Evolutionary conservation across 345 rosid species (phyloP).

Genomic region (Eucalyptus cloeziana): DNA sequence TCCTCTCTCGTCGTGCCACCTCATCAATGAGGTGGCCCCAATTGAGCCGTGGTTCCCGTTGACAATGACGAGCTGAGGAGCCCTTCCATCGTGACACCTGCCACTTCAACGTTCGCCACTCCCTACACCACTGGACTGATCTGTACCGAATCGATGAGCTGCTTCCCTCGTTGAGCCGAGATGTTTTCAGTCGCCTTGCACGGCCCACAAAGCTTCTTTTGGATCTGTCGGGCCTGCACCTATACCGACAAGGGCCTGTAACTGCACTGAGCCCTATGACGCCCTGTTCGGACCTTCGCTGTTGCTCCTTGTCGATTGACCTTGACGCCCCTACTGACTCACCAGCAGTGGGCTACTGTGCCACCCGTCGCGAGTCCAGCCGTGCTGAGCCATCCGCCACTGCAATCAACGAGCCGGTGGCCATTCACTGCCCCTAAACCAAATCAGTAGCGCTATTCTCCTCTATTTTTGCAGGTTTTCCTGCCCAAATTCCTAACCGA

Average conservation of each 20-base stretch:
- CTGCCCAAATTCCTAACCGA: not conserved
- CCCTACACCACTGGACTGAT: too few species aligned
- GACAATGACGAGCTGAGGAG: not conserved
- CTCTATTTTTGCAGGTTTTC: not conserved
- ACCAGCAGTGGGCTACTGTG: accelerated
- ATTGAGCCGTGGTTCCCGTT: not conserved
- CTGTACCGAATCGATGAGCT: not conserved
- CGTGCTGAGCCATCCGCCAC: not conserved
- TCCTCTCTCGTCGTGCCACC: not conserved
- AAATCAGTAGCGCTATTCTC: not conserved
- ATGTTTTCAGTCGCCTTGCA: not conserved
- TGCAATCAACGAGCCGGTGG: not conserved
- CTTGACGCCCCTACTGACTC: not conserved
- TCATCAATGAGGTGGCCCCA: not conserved
- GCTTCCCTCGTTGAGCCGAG: not conserved
- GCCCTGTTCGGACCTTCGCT: not conserved
- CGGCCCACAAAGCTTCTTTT: not conserved
- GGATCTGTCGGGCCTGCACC: not conserved
- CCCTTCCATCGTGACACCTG: not conserved
- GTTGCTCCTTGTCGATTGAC: not conserved
- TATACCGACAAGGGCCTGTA: not conserved
- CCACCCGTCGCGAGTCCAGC: not conserved
- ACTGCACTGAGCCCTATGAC: not conserved
- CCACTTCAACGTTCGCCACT: not conserved
- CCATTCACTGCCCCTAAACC: too few species aligned